Evolutionary conservation across 306 rosid genomes (phyloP), one percentile per base, ranked within the genome.

Genomic region (cucumber (Cucumis sativus)): DNA sequence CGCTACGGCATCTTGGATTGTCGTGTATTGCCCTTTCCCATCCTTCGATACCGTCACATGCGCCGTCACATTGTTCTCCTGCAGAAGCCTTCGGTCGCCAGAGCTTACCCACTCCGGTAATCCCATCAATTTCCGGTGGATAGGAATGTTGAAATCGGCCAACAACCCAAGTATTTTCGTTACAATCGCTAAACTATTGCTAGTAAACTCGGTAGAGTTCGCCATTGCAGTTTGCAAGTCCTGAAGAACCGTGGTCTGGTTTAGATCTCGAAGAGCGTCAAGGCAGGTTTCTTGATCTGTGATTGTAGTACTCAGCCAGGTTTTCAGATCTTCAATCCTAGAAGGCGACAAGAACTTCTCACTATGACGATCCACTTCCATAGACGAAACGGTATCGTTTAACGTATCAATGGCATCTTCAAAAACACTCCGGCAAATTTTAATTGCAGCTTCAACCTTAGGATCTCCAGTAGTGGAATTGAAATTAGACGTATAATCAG

Each of bases 171-270:
- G 35, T 37, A 95, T 80, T 78, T 64, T 88, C 1, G 92, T 80
- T 2, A 84, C 96, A n/a, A 95, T 90, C 9, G 98, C 97, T 85
- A 95, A 83, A 28, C 97, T 90, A 59, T 95, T 95, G 61, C 98
- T 95, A 1, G 87, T 73, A 17, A 88, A 87, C 81, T 95, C 92
- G 4, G 96, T 90, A 0, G 97, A 88, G 76, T 90, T 95, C 73
- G 5, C 76, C 93, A 88, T 84, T 2, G 80, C 82, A 0, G 56
- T 72, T 41, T 30, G 83, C 20, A 86, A 28, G 0, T 81, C 80
- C n/a, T 17, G 33, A 1, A 80, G 54, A 12, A 79, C 23, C 18
- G 78, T 35, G 2, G 78, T 55, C 7, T 45, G 7, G 66, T 94
- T 86, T 64, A 95, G 58, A 8, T 92, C 97, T 37, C 60, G 79